Percentiles rank a stretch among this genome's conserved stretches.
These are phyloP conservation scores for Aeminium ludgeri DNA, from an alignment of 495 filamentous ascomycete genomes.

Conservation along the genomic window DNA sequence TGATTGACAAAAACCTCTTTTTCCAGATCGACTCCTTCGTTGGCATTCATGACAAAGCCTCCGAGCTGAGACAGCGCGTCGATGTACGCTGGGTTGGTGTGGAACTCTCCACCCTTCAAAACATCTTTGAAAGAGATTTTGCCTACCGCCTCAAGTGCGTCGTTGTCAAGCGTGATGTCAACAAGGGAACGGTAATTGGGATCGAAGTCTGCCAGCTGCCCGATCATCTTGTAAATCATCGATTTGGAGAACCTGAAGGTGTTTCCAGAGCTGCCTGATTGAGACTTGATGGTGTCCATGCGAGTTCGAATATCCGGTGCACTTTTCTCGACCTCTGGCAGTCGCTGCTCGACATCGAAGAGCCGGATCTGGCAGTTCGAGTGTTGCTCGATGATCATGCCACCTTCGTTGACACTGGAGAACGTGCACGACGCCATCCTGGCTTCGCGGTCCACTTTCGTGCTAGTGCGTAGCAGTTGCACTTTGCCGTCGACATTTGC, in stretches of 20 bases:
- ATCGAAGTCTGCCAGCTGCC: constrained; percentile 7
- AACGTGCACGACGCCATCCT: constrained; percentile 1
- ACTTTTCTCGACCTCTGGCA: neutral
- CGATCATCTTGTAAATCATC: constrained; percentile 9
- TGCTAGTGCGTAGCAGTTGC: constrained; percentile 21
- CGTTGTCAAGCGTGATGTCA: constrained; percentile 5
- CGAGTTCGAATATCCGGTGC: neutral
- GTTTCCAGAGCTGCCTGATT: neutral
- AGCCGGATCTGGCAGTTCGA: constrained; percentile 2
- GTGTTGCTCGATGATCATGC: constrained; percentile 5
- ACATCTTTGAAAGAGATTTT: constrained; percentile 37
- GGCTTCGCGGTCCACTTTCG: constrained; percentile 16
- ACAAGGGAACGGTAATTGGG: constrained; percentile 3
- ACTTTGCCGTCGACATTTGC: constrained; percentile 14
- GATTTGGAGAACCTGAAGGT: constrained; percentile 2
- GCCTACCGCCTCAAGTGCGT: constrained; percentile 3
- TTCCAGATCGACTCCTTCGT: constrained; percentile 51
- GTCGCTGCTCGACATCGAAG: neutral
- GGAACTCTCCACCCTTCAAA: constrained; percentile 43
- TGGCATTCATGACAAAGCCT: constrained; percentile 44
- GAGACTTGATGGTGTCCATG: neutral
- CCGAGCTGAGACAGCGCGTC: constrained; percentile 49
- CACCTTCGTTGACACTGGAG: constrained; percentile 1
- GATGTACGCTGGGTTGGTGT: constrained; percentile 55
- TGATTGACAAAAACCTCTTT: constrained; percentile 62